Percentiles rank a stretch among this genome's conserved stretches.
These are phyloP conservation scores for Lyophyllum atratum DNA, from an alignment of 768 basidiomycete genomes.

Conservation along the genomic window DNA sequence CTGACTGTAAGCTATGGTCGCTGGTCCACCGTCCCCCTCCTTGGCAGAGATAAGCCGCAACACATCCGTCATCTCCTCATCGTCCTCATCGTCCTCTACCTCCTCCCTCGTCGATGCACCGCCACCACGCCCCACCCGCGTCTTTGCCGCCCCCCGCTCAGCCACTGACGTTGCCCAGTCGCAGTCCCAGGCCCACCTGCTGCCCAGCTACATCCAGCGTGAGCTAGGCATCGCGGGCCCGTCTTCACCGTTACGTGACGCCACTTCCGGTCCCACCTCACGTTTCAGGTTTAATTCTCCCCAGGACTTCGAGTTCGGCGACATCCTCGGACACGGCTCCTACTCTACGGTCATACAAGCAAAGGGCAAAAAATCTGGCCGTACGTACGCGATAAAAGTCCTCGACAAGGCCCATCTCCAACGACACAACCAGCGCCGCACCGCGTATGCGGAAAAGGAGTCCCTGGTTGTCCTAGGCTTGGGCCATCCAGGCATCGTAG, in stretches of 20 bases:
- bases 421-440: conserved; percentile 72
- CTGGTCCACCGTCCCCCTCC: conserved; percentile 4
- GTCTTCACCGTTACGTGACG: conserved; percentile 9
- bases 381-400: conserved; percentile 75
- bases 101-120: conserved; percentile 43
- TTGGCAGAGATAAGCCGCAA: conserved; percentile 73
- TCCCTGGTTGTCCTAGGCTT: conserved; percentile 73
- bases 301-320: conserved; percentile 73
- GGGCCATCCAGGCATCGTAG: conserved; percentile 81
- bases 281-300: conserved; percentile 37
- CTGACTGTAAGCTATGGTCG: not conserved
- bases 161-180: conserved; percentile 35
- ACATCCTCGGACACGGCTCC: conserved; percentile 78
- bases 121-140: conserved; percentile 57
- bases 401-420: conserved; percentile 82
- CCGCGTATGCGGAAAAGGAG: conserved; percentile 79
- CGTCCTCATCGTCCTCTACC: conserved; percentile 50
- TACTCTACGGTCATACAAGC: conserved; percentile 67
- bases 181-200: conserved; percentile 27
- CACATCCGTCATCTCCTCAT: conserved; percentile 74
- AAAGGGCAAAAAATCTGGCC: conserved; percentile 57
- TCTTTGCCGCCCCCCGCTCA: conserved; percentile 67
- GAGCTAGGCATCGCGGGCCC: conserved; percentile 44
- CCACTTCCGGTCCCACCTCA: conserved; percentile 1
- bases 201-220: conserved; percentile 58